Evolutionary conservation across 352 stramenopile genomes (phyloP).

Genomic region (Nothophytophthora sp.): DNA sequence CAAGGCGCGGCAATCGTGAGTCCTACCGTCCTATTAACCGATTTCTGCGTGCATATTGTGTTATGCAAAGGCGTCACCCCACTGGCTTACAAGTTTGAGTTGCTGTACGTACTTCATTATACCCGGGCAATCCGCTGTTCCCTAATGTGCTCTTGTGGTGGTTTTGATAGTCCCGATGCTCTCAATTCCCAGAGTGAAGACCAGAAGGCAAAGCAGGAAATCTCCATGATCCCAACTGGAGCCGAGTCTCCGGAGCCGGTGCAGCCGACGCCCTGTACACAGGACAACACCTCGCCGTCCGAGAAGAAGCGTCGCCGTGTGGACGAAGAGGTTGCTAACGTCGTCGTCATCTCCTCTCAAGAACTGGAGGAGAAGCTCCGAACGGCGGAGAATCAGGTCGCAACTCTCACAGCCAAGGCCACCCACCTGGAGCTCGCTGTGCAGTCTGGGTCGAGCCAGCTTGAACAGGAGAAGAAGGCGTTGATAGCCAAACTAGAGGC

Average conservation of each 20-base stretch:
- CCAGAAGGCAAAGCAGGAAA: slow-evolving; percentile 8
- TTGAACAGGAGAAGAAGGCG: slow-evolving; percentile 26
- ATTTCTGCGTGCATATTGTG: too few species aligned
- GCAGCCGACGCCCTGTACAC: slow-evolving; percentile 1
- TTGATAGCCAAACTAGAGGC: slow-evolving; percentile 25
- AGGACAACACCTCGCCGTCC: slow-evolving; percentile 13
- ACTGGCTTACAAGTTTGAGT: slow-evolving; percentile 67
- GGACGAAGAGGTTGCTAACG: slow-evolving; percentile 12
- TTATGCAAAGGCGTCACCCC: slow-evolving; percentile 46
- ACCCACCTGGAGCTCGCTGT: slow-evolving; percentile 16
- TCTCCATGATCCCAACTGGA: slow-evolving; percentile 17
- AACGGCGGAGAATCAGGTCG: slow-evolving; percentile 3
- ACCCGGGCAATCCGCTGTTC: neutral
- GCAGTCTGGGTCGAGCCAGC: slow-evolving; percentile 13
- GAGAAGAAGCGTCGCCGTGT: slow-evolving; percentile 33
- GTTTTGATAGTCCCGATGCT: neutral
- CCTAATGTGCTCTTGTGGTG: neutral
- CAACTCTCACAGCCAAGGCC: slow-evolving; percentile 5
- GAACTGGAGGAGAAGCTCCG: slow-evolving; percentile 14
- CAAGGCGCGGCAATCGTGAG: neutral
- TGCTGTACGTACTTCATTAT: slow-evolving; percentile 21
- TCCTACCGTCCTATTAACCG: neutral
- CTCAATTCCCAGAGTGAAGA: slow-evolving; percentile 1
- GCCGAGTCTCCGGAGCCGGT: slow-evolving; percentile 26
- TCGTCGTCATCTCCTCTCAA: slow-evolving; percentile 10